These are phyloP conservation scores for Wickerhamiella lipophila DNA, from an alignment of 805 yeast genomes.

Conservation along the genomic window DNA sequence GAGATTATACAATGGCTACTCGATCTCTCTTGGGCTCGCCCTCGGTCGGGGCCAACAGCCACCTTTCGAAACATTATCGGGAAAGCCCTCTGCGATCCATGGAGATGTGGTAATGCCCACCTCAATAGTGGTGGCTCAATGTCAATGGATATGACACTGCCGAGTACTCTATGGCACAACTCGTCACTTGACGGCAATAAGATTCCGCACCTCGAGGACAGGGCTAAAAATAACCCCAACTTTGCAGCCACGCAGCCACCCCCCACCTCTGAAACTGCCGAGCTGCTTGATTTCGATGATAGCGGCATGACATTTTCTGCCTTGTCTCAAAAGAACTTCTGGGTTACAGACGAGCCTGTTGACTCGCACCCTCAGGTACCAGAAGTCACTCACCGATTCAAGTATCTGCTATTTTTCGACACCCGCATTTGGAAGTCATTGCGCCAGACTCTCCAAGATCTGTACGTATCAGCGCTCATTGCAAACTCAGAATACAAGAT, in stretches of 20 bases:
- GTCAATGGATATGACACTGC: background rate
- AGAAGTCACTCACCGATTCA: constrained; percentile 32
- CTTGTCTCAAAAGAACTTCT: background rate
- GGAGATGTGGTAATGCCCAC: constrained; percentile 40
- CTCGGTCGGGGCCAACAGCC: constrained; percentile 34
- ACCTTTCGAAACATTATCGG: constrained; percentile 39
- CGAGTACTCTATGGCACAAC: constrained; percentile 5
- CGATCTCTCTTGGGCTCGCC: constrained; percentile 39
- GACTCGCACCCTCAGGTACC: background rate
- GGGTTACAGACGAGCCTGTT: background rate
- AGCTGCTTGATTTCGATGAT: background rate
- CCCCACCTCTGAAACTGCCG: background rate
- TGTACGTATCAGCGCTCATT: constrained; percentile 52
- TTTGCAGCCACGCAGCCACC: constrained; percentile 10
- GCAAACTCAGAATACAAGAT: constrained; percentile 45
- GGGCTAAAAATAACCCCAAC: background rate
- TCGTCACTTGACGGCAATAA: constrained; percentile 3
- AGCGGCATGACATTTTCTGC: constrained; percentile 4
- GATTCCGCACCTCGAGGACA: constrained; percentile 5
- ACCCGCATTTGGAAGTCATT: constrained; percentile 57
- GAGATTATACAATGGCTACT: constrained; percentile 56
- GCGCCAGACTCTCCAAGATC: constrained; percentile 45
- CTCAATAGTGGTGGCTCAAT: background rate
- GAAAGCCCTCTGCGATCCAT: constrained; percentile 44
- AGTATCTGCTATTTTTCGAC: constrained; percentile 51